Base-by-base conservation (phyloP, 495 filamentous ascomycete species). In the Xylona heveae region DNA sequence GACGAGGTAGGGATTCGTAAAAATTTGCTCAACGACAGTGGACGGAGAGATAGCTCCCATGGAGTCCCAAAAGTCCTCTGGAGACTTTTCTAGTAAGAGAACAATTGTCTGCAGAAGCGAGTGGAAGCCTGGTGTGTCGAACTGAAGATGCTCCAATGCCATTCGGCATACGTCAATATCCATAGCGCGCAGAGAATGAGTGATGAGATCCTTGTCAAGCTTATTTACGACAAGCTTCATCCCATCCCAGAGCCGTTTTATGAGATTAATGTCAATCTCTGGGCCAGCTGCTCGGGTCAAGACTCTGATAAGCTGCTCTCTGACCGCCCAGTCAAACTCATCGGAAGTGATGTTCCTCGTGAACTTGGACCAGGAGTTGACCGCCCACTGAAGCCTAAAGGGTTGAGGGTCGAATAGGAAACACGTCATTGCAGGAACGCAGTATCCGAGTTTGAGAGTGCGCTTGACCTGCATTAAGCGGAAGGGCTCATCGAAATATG, bases 261-360 rank as follows among this genome's bases (percentile, higher is more conserved):
- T 49, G 6, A 63, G 54, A 5, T 55, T 42, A 23, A 58, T 31
- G 33, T 71, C 60, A 4, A 55, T 44, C 4, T 34, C 32, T 4
- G 27, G 18, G 23, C 51, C 51, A 36, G 60, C 60, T 28, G 58
- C 48, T 17, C 41, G 42, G 16, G 38, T 40, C 38, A 62, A 45
- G 3, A 53, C 51, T 6, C 41, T 30, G 7, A 46, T 40, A 15
- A 94, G 61, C 8, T 64, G 64, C 34, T 74, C 72, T 23, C 66
- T 64, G 22, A 92, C 62, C 1, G 75, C 76, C 74, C 78, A 82
- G 18, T 88, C 76, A 45, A 90, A 94, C 37, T 84, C 75, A 17
- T 66, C 51, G 7, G 55, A 49, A 0, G 68, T 68, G 5, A 30
- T 62, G 12, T 57, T 57, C 2, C 63, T 49, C 8, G 53, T 44